A percentile compares a stretch with the other conserved stretches of the same genome.
Conservation (phyloP, 352 stramenopile genomes). For the Phytophthora hybrid region DNA sequence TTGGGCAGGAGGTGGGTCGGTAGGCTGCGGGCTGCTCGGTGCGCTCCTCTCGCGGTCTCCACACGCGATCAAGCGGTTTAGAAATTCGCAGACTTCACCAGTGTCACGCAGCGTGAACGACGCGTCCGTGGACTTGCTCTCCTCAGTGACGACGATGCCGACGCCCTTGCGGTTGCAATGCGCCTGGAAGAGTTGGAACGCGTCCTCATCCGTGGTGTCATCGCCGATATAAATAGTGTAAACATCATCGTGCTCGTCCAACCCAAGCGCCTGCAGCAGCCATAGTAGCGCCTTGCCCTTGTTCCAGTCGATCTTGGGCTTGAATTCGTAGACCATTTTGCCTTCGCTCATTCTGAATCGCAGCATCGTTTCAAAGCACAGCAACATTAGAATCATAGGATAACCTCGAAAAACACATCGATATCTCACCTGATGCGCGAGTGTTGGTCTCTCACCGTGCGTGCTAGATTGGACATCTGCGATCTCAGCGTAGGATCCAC, state of each 20-base stretch:
- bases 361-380: not conserved
- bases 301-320: slow-evolving; percentile 93
- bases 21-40: slow-evolving; percentile 28
- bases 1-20: slow-evolving; percentile 6
- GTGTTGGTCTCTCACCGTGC: slow-evolving; percentile 50
- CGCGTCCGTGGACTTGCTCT: slow-evolving; percentile 70
- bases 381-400: not conserved
- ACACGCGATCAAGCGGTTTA: slow-evolving; percentile 70
- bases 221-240: slow-evolving; percentile 95
- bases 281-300: slow-evolving; percentile 92
- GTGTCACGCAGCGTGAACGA: slow-evolving; percentile 85
- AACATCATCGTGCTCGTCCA: slow-evolving; percentile 78
- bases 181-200: slow-evolving; percentile 75
- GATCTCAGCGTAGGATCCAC: slow-evolving; percentile 49
- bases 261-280: slow-evolving; percentile 78
- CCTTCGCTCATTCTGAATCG: slow-evolving; percentile 73
- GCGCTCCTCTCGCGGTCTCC: slow-evolving; percentile 33
- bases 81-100: slow-evolving; percentile 75
- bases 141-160: slow-evolving; percentile 87
- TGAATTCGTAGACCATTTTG: slow-evolving; percentile 93
- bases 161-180: slow-evolving; percentile 66
- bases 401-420: not conserved
- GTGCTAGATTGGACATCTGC: slow-evolving; percentile 58
- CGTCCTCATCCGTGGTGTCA: slow-evolving; percentile 92
- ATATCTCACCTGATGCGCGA: slow-evolving; percentile 63